phyloP scores from a whole-genome alignment of 2,329 filamentous ascomycete species.

The Aschersonia sp. region DNA sequence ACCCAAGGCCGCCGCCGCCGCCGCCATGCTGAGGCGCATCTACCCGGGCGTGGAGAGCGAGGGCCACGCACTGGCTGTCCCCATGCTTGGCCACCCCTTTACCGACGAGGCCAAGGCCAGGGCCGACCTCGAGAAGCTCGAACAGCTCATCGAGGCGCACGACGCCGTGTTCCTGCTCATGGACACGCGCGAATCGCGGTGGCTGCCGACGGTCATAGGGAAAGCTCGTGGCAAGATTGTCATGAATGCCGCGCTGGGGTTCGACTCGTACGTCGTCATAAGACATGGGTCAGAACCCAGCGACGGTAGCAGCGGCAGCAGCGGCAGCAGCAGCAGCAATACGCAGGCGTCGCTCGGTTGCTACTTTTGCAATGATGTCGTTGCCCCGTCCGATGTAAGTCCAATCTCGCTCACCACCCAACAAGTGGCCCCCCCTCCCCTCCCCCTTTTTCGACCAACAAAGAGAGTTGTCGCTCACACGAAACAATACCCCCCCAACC shows the following conservation, averaged over 20 bases:
- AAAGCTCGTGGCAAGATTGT: slow-evolving; percentile 90
- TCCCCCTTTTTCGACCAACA: too few relatives aligned
- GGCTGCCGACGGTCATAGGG: slow-evolving; percentile 92
- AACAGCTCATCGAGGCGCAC: slow-evolving; percentile 64
- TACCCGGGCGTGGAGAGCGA: slow-evolving; percentile 78
- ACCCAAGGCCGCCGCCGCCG: slow-evolving; percentile 69
- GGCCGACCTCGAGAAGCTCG: slow-evolving; percentile 60
- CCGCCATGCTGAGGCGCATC: slow-evolving; percentile 67
- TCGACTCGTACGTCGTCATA: slow-evolving; percentile 96
- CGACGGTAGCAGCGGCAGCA: slow-evolving; percentile 3
- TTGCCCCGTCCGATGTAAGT: slow-evolving; percentile 81
- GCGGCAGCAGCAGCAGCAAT: slow-evolving; percentile 17
- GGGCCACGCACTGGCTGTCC: slow-evolving; percentile 73
- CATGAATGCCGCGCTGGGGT: slow-evolving; percentile 89
- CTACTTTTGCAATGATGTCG: slow-evolving; percentile 98
- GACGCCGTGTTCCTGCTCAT: slow-evolving; percentile 94
- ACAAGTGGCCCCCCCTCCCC: not conserved
- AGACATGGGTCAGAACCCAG: slow-evolving; percentile 61
- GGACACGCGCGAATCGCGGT: slow-evolving; percentile 88
- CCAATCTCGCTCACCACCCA: not conserved
- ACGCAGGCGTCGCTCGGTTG: slow-evolving; percentile 64
- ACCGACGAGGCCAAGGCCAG: slow-evolving; percentile 55
- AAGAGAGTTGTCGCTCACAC: too few relatives aligned
- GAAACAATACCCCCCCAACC: not conserved
- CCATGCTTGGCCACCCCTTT: slow-evolving; percentile 90